Evolutionary conservation across 768 basidiomycete species (phyloP), one percentile per base, ranked within the genome.

Genomic region (Boletus tomentosulus): DNA sequence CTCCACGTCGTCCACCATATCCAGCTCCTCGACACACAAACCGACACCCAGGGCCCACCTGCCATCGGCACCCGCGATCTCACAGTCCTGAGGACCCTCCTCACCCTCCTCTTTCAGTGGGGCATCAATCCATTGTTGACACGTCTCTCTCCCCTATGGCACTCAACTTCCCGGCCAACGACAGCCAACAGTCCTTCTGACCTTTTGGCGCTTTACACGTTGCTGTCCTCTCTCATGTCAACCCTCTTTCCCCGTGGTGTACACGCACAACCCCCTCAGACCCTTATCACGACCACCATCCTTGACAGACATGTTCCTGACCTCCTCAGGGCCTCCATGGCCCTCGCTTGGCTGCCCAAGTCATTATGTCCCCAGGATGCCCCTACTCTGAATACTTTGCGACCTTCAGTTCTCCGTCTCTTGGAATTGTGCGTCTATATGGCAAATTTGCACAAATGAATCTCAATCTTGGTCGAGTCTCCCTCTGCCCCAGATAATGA

Each of bases 291-390:
- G 12, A 78, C 86, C 2, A 77, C 78, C 2, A 72, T 84, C 6
- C 66, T 91, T 10, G 66, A 85, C 43, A 76, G 77, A 46, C 83
- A 91, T 62, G 61, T 80, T 3, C 64, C 75, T 4, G 84, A 86
- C 56, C 61, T 91, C 12, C 71, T 92, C 9, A 75, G 72, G 42
- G 80, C 85, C 9, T 75, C 81, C 30, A 74, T 91, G 6, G 68
- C 79, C 9, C 70, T 92, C 8, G 90, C 86, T 2, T 92, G 89
- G 89, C 73, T 89, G 8, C 87, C 86, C 5, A 82, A 79, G 61
- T 71, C 76, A 0, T 63, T 77, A 9, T 67, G 73, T 6, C 66
- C 71, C 0, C 73, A 76, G 13, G 57, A 70, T 1, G 62, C 70
- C 30, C 73, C 68, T n/a, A 65, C 76, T 33, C 58, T 78, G 24